A percentile compares a stretch with the other conserved stretches of the same genome.
Conservation (phyloP, 2,329 filamentous ascomycete genomes). For the Fusarium nurragi region DNA sequence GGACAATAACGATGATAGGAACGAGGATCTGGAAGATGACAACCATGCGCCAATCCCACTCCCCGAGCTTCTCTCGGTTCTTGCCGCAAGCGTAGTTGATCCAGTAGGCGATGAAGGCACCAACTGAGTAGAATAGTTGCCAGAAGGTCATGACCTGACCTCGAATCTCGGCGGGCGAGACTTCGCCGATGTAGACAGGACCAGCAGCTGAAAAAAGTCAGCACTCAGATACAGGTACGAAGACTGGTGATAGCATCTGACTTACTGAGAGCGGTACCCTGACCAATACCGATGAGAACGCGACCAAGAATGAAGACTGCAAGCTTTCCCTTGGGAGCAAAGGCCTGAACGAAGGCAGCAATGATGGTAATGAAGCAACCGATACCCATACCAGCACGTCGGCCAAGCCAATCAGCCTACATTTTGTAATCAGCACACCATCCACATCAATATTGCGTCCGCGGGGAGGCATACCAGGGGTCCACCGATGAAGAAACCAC, state of each 20-base stretch:
- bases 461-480: slow-evolving; percentile 56
- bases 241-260: not conserved
- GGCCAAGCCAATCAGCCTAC: slow-evolving; percentile 66
- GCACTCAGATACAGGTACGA: not conserved
- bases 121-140: slow-evolving; percentile 73
- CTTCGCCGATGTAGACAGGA: slow-evolving; percentile 76
- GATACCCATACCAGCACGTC: slow-evolving; percentile 70
- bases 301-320: slow-evolving; percentile 75
- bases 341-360: slow-evolving; percentile 75
- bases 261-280: slow-evolving; percentile 69
- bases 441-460: not conserved
- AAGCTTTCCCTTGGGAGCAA: slow-evolving; percentile 67
- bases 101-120: slow-evolving; percentile 62
- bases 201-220: slow-evolving; percentile 61
- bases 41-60: slow-evolving; percentile 80
- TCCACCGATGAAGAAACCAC: slow-evolving; percentile 75
- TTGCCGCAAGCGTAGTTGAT: slow-evolving; percentile 71
- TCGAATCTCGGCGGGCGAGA: slow-evolving; percentile 70
- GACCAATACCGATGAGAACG: slow-evolving; percentile 74
- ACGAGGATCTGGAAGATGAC: slow-evolving; percentile 78
- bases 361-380: slow-evolving; percentile 73
- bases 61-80: slow-evolving; percentile 64
- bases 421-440: slow-evolving; percentile 13
- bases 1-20: slow-evolving; percentile 67
- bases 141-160: slow-evolving; percentile 74